Conservation (phyloP, 2,329 filamentous ascomycete genomes). For the Davidsoniella eucalypti region DNA sequence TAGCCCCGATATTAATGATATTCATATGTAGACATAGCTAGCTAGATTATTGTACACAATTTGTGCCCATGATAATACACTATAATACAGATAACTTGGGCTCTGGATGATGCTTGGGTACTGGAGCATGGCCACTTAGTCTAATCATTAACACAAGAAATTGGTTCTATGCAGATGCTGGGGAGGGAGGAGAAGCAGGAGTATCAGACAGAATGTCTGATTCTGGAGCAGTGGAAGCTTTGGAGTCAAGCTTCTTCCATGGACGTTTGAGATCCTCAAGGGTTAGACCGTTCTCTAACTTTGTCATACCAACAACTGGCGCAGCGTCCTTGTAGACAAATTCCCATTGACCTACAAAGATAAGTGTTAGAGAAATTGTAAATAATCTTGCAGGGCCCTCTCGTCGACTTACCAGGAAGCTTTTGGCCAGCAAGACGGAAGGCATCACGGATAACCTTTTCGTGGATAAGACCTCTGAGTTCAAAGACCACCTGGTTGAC, state of each 20-base stretch:
- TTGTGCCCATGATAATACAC: slow-evolving; percentile 3
- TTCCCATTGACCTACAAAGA: slow-evolving; percentile 55
- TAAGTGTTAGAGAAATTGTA: slow-evolving; percentile 14
- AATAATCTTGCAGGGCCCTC: not conserved
- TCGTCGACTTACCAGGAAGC: slow-evolving; percentile 54
- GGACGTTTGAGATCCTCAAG: slow-evolving; percentile 71
- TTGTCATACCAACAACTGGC: slow-evolving; percentile 82
- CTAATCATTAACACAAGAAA: not conserved
- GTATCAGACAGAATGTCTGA: not conserved
- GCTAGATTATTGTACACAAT: slow-evolving; percentile 4
- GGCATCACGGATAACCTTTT: slow-evolving; percentile 84
- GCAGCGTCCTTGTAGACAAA: slow-evolving; percentile 88
- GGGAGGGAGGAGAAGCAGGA: not conserved
- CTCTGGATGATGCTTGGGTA: not conserved
- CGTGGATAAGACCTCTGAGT: slow-evolving; percentile 79
- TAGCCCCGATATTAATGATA: not conserved
- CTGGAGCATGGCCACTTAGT: not conserved
- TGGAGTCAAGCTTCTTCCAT: slow-evolving; percentile 30
- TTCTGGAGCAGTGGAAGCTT: not conserved
- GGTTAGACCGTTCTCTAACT: slow-evolving; percentile 61
- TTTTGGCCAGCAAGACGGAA: slow-evolving; percentile 91
- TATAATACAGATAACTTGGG: slow-evolving; percentile 9
- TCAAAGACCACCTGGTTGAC: slow-evolving; percentile 90
- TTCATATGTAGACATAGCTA: not conserved
- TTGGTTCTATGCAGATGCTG: slow-evolving; percentile 2